phyloP scores from a whole-genome alignment of 805 yeast genomes.

The Metschnikowia sp. region DNA sequence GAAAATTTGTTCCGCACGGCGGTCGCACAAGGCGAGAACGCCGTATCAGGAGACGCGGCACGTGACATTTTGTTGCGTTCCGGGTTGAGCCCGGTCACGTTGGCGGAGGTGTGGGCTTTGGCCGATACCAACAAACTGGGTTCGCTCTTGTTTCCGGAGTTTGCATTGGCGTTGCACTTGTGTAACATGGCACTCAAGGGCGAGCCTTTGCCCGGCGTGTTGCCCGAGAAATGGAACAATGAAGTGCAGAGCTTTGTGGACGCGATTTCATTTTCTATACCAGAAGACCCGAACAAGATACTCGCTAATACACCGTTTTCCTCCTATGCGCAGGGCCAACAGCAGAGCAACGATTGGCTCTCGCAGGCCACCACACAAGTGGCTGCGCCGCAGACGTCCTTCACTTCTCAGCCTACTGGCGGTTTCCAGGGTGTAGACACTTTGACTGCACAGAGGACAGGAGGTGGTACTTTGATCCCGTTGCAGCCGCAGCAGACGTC shows the following conservation, averaged over 20 bases:
- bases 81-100: slow-evolving; percentile 65
- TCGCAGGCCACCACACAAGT: slow-evolving; percentile 2
- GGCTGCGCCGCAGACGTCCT: slow-evolving; percentile 25
- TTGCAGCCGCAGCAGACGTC: slow-evolving; percentile 71
- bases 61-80: slow-evolving; percentile 78
- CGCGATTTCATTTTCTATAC: slow-evolving; percentile 75
- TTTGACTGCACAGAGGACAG: slow-evolving; percentile 36
- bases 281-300: slow-evolving; percentile 47
- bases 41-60: slow-evolving; percentile 70
- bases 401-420: slow-evolving; percentile 38
- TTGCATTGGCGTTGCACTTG: slow-evolving; percentile 85
- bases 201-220: slow-evolving; percentile 65
- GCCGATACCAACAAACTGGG: slow-evolving; percentile 90
- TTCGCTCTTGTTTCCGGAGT: slow-evolving; percentile 84
- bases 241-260: slow-evolving; percentile 90
- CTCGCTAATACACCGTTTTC: slow-evolving; percentile 47
- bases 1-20: slow-evolving; percentile 81
- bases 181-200: slow-evolving; percentile 78
- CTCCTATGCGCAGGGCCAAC: slow-evolving; percentile 15
- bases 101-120: slow-evolving; percentile 86
- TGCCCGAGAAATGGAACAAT: slow-evolving; percentile 71
- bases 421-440: slow-evolving; percentile 17
- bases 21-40: slow-evolving; percentile 65
- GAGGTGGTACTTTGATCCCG: slow-evolving; percentile 43
- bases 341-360: slow-evolving; percentile 21